Evolutionary conservation across 805 yeast species (phyloP).

Genomic region (Candida maesae): DNA sequence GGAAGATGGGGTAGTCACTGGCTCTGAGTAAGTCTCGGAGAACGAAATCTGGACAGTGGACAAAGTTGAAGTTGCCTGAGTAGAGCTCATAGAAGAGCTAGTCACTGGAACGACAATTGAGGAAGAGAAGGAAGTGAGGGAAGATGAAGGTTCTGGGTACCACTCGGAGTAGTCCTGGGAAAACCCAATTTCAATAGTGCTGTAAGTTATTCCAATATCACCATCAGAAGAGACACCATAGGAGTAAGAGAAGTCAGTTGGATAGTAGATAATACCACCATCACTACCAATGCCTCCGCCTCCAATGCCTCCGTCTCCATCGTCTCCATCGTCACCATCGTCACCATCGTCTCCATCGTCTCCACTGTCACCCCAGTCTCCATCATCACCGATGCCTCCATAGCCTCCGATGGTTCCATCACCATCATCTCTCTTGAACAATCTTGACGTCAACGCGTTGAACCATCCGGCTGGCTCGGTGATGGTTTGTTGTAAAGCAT

Average conservation of each 20-base stretch:
- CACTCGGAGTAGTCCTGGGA: background rate
- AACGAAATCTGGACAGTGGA: background rate
- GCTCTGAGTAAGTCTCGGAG: background rate
- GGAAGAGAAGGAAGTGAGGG: too few species aligned
- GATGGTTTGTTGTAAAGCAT: background rate
- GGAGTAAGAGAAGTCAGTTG: too few species aligned
- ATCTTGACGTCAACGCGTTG: background rate
- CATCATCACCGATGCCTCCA: background rate
- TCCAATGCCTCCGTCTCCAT: too few species aligned
- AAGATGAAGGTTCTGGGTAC: background rate
- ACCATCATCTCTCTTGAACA: background rate
- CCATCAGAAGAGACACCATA: too few species aligned
- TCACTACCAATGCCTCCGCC: too few species aligned
- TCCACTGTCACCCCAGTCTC: background rate
- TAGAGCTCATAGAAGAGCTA: too few species aligned
- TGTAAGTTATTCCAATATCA: too few species aligned
- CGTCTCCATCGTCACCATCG: too few species aligned
- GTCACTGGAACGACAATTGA: too few species aligned
- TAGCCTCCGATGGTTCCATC: background rate
- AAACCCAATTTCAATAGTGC: too few species aligned
- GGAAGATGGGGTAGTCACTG: background rate
- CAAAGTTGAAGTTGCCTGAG: too few species aligned
- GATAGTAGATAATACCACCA: too few species aligned
- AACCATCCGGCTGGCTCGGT: background rate
- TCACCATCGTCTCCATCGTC: background rate